Evolutionary conservation across 2,329 filamentous ascomycete genomes (phyloP).

Genomic region (Knufia petricola): DNA sequence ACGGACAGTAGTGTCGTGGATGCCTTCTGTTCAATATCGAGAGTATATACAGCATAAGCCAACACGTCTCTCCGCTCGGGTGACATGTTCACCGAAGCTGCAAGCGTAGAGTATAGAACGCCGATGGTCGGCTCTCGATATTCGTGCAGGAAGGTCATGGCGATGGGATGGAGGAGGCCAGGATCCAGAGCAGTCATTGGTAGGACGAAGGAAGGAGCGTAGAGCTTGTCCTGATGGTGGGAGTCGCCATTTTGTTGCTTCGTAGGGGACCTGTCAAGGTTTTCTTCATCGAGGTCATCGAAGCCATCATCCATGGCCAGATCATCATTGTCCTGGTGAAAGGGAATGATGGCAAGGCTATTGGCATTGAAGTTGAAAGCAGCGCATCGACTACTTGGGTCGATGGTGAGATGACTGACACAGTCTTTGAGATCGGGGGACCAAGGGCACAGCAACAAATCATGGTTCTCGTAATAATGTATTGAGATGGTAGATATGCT

Average conservation of each 20-base stretch:
- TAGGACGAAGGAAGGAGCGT: slow-evolving; percentile 85
- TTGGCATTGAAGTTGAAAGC: slow-evolving; percentile 84
- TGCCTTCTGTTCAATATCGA: slow-evolving; percentile 85
- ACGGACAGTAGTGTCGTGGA: slow-evolving; percentile 90
- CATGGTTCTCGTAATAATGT: slow-evolving; percentile 96
- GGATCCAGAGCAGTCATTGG: slow-evolving; percentile 83
- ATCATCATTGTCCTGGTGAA: slow-evolving; percentile 76
- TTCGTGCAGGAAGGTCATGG: slow-evolving; percentile 88
- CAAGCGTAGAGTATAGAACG: slow-evolving; percentile 69
- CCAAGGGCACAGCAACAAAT: slow-evolving; percentile 74
- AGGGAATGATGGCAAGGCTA: slow-evolving; percentile 87
- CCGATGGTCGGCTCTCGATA: slow-evolving; percentile 97
- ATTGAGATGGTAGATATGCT: slow-evolving; percentile 82
- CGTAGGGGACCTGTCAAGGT: slow-evolving; percentile 34
- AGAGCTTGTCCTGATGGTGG: slow-evolving; percentile 50
- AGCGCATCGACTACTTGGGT: slow-evolving; percentile 86
- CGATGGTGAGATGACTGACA: slow-evolving; percentile 72
- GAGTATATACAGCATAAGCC: slow-evolving; percentile 86
- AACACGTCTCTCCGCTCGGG: slow-evolving; percentile 73
- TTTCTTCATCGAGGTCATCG: slow-evolving; percentile 67
- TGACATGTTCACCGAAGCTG: slow-evolving; percentile 63
- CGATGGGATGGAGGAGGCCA: slow-evolving; percentile 74
- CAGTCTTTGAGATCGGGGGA: slow-evolving; percentile 64
- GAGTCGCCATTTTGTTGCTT: slow-evolving; percentile 31
- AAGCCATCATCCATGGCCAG: slow-evolving; percentile 62